Base-by-base conservation (phyloP, 345 rosid species). In the Camelina laxa region DNA sequence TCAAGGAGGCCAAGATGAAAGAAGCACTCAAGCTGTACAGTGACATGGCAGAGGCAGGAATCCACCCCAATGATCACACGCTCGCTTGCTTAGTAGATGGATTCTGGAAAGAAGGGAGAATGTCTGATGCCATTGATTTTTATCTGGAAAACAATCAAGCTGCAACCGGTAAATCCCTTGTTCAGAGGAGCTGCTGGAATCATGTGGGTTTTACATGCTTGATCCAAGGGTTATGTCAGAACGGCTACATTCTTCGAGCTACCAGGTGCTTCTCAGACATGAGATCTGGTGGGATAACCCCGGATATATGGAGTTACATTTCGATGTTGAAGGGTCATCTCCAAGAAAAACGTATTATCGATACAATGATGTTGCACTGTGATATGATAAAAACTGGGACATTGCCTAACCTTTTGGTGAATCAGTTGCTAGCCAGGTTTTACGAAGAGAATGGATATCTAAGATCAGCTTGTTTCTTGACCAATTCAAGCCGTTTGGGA, bases 301-400 rank as follows among this genome's bases (percentile, higher is more conserved):
- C 86, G 1, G 96, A 88, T 61, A 60, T 58, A 5, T 16, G 67
- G 62, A 69, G 85, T 71, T 76, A 77, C 5, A 22, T 70, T 20
- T 64, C 62, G 1, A 70, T 77, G 67, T 38, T 77, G 49, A 65
- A 57, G 45, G 76, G 67, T 1, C 44, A 70, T 64, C 76, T 85
- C 39, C 81, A 62, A 53, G 90, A 76, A 70, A 86, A 80, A 79
- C 78, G 60, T 67, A 72, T 84, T 79, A 45, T 50, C 7, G 88
- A 85, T 71, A 76, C 84, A 45, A 81, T 82, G 90, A 77, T 85
- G 82, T 75, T 90, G 85, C 91, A 84, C 21, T 85, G 86, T 22
- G 96, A 90, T 70, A 83, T 85, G 85, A 80, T 85, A 73, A 87
- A 88, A 87, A 82, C 72, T 75, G 90, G 93, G 22, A 45, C 75